Conservation (phyloP, 129 eudicot species). For the Dittrichia graveolens region DNA sequence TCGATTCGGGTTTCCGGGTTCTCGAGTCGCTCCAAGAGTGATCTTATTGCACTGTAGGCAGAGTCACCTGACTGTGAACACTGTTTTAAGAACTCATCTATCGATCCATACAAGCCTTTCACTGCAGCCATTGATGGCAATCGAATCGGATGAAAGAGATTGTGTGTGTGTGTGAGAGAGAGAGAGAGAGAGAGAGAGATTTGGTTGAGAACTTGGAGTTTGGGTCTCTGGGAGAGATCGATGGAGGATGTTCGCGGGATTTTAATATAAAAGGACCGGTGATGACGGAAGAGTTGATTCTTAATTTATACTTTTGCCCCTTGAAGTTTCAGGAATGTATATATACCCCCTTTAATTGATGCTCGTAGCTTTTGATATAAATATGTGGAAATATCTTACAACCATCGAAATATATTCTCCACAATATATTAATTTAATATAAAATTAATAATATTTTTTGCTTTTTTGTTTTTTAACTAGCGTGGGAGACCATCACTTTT, state of each 20-base stretch:
- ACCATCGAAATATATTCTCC: no score
- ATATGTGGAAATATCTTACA: no score
- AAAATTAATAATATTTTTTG: no score
- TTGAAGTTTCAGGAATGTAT: neutral
- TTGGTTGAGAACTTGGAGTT: no score
- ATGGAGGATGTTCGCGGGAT: conserved; percentile 22
- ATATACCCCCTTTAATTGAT: neutral
- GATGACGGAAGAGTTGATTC: neutral
- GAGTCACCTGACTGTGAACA: conserved; percentile 83
- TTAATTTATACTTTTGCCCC: neutral
- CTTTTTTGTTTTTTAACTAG: no score
- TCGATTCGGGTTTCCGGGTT: conserved; percentile 70
- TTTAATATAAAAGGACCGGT: neutral
- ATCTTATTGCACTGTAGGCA: conserved; percentile 81
- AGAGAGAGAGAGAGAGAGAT: conserved; percentile 12
- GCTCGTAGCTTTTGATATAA: neutral
- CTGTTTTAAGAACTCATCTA: conserved; percentile 68
- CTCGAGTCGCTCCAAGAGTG: conserved; percentile 85
- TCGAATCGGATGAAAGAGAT: conserved; percentile 19
- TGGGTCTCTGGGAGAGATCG: conserved; percentile 3
- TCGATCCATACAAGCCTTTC: conserved; percentile 47
- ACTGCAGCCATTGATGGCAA: conserved; percentile 37
- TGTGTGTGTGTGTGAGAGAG: conserved; percentile 16
- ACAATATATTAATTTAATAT: no score
- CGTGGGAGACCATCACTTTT: no score